Percentiles rank a stretch among this genome's conserved stretches.
phyloP scores from a whole-genome alignment of 257 asterid genomes.

The Salvia miltiorrhiza region DNA sequence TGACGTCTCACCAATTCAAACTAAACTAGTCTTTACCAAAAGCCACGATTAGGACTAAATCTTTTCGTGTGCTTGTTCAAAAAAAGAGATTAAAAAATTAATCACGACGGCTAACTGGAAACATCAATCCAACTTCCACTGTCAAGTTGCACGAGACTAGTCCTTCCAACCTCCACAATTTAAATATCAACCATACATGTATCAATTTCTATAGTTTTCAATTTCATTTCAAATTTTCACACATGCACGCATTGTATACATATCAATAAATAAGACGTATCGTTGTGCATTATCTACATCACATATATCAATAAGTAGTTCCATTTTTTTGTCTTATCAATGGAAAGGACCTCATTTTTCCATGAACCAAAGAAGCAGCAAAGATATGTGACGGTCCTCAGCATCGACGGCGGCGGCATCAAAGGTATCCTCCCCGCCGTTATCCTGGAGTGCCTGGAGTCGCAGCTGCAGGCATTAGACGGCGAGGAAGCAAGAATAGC shows the following conservation, averaged over 20 bases:
- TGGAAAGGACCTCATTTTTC: slow-evolving; percentile 13
- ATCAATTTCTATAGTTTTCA: not conserved
- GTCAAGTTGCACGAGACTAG: not conserved
- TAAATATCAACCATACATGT: not conserved
- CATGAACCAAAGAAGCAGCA: slow-evolving; percentile 23
- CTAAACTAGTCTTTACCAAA: not conserved
- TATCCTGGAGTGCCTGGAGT: slow-evolving; percentile 42
- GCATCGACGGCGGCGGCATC: slow-evolving; percentile 72
- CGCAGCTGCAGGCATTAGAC: slow-evolving; percentile 49
- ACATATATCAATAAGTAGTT: not conserved
- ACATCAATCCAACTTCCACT: not conserved
- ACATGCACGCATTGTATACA: not conserved
- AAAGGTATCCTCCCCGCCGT: slow-evolving; percentile 51
- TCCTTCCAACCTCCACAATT: not conserved
- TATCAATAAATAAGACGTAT: not conserved
- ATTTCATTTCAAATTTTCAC: not conserved
- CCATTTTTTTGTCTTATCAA: not conserved
- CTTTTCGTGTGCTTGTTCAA: not conserved
- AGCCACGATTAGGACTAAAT: not conserved
- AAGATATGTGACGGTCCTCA: slow-evolving; percentile 42
- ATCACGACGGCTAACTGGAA: slow-evolving; percentile 2
- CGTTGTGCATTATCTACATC: not conserved
- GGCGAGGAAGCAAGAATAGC: slow-evolving; percentile 45
- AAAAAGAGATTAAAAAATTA: not conserved
- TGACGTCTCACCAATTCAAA: not conserved